Percentiles rank a stretch among this genome's conserved stretches.
These are phyloP conservation scores for Backusella liffmaniae DNA, from an alignment of 192 early-diverging fungal genomes.

Conservation along the genomic window DNA sequence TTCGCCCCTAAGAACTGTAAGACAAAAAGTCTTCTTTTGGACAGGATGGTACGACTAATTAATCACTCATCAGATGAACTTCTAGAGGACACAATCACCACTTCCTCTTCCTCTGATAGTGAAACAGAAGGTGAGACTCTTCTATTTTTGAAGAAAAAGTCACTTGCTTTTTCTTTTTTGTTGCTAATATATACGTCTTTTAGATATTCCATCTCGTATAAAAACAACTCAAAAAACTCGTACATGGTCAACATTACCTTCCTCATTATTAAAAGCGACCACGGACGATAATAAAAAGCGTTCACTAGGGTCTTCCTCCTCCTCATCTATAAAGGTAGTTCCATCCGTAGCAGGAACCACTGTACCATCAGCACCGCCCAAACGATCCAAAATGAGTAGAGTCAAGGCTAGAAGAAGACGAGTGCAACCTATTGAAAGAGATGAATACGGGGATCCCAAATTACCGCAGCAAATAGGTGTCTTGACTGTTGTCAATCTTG, in stretches of 20 bases:
- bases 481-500: constrained; percentile 68
- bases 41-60: constrained; percentile 16
- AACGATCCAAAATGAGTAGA: constrained; percentile 23
- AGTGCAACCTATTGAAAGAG: constrained; percentile 45
- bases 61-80: constrained; percentile 18
- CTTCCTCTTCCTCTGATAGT: neutral
- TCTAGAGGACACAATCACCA: neutral
- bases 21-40: constrained; percentile 12
- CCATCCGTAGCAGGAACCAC: neutral
- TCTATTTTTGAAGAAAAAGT: too few relatives aligned
- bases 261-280: neutral
- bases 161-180: neutral
- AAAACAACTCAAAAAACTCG: neutral
- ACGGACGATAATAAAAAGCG: neutral
- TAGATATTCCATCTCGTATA: neutral
- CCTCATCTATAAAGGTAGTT: neutral
- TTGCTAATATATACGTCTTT: neutral
- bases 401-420: constrained; percentile 10
- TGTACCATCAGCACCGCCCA: constrained; percentile 21
- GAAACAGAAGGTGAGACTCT: neutral
- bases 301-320: neutral
- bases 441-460: constrained; percentile 62
- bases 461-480: constrained; percentile 79
- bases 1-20: neutral
- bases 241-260: neutral